Percentiles rank a stretch among this genome's conserved stretches.
Evolutionary conservation across 306 rosid species (phyloP).

Genomic region (Quercus ilex): DNA sequence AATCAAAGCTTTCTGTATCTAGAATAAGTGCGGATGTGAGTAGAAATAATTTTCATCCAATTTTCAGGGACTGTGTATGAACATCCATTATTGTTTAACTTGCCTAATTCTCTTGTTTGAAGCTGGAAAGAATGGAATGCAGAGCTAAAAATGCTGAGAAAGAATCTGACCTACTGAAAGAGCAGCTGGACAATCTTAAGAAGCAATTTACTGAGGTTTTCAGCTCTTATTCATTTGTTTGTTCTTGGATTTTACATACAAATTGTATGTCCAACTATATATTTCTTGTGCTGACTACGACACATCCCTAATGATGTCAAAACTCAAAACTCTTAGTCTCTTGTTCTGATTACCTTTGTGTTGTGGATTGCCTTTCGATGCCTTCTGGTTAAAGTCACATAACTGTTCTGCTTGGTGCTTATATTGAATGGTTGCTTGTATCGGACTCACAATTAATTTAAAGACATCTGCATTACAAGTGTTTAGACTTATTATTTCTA

Average conservation of each 20-base stretch:
- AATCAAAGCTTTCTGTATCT: conserved; percentile 68
- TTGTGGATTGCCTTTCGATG: conserved; percentile 3
- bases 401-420: conserved; percentile 8
- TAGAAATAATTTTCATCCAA: conserved; percentile 10
- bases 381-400: conserved; percentile 4
- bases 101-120: conserved; percentile 24
- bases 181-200: conserved; percentile 63
- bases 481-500: not conserved
- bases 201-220: conserved; percentile 70
- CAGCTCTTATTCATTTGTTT: conserved; percentile 13
- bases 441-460: not conserved
- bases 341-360: not conserved
- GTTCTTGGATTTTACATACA: conserved; percentile 1
- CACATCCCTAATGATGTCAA: not conserved
- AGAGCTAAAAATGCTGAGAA: conserved; percentile 73
- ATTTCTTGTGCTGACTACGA: not conserved
- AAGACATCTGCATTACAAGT: not conserved
- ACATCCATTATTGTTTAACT: conserved; percentile 11
- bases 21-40: conserved; percentile 70
- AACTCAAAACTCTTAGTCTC: not conserved
- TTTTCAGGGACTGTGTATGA: not conserved
- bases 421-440: conserved; percentile 14
- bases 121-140: conserved; percentile 80
- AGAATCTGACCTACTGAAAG: conserved; percentile 64
- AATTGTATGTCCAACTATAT: not conserved